Conservation (phyloP, 768 basidiomycete species). For the Amanita pallidorosea region DNA sequence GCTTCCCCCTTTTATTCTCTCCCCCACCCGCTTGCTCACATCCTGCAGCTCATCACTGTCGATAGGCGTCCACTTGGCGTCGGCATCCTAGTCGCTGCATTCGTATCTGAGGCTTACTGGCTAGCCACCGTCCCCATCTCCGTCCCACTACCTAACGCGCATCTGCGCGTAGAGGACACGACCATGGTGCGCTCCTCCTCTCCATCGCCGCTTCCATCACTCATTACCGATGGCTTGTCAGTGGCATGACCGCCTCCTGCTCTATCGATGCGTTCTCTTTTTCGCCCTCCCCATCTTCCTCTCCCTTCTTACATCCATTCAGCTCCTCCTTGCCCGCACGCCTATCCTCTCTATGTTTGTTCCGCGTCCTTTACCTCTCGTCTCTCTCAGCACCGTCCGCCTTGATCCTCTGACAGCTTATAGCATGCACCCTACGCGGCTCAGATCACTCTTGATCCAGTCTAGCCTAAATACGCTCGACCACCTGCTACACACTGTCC, state of each 20-base stretch:
- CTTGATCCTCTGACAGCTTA: slow-evolving; percentile 6
- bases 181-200: background rate
- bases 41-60: slow-evolving; percentile 21
- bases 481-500: slow-evolving; percentile 33
- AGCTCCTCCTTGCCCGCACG: slow-evolving; percentile 8
- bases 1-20: too few relatives aligned
- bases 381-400: slow-evolving; percentile 12
- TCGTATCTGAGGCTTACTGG: slow-evolving; percentile 44
- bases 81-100: slow-evolving; percentile 35
- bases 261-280: slow-evolving; percentile 47
- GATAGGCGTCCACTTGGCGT: slow-evolving; percentile 29
- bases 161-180: background rate
- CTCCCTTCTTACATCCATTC: slow-evolving; percentile 25
- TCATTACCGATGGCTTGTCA: slow-evolving; percentile 13
- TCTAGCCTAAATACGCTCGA: slow-evolving; percentile 21
- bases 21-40: slow-evolving; percentile 10
- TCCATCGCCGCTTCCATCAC: background rate
- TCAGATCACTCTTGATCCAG: slow-evolving; percentile 13
- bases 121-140: slow-evolving; percentile 35
- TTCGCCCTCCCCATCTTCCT: slow-evolving; percentile 43
- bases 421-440: slow-evolving; percentile 15
- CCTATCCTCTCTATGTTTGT: slow-evolving; percentile 18
- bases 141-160: slow-evolving; percentile 21
- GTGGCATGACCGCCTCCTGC: slow-evolving; percentile 58
- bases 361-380: slow-evolving; percentile 12